Evolutionary conservation across 306 rosid genomes (phyloP), one percentile per base, ranked within the genome.

Genomic region (Cucumis hystrix): DNA sequence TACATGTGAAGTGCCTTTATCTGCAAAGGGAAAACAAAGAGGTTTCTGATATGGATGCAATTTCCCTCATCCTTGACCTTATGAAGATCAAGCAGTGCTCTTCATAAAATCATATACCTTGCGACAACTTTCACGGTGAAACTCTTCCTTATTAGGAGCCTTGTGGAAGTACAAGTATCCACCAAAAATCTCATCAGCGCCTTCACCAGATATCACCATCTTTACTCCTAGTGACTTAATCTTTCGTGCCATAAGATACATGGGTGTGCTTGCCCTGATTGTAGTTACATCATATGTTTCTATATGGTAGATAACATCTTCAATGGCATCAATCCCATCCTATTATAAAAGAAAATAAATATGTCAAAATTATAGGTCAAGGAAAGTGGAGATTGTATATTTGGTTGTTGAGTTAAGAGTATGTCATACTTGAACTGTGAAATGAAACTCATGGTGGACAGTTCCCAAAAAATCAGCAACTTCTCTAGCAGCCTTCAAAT

Each of bases 321-420:
- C 99, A 80, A 96, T 88, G 4, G 99, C 96, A 87, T 96, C 99
- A 30, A 96, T 92, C 9, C 98, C 98, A 82, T 96, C 99, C 96
- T 95, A 79, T 71, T 70, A 80, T 28, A 74, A 28, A 20, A 78
- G 23, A 67, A 51, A 4, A 37, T 65, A 45, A 60, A 25, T 2
- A 57, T 8, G 30, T 8, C 20, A 11, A 37, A 12, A 37, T 25
- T 10, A 4, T 51, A 47, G 18, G 33, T 3, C 9, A 13, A 41
- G 18, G 15, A 77, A 62, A 17, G 7, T 25, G 10, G 70, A 28
- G 13, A 13, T 11, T 23, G 18, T 11, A 28, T 30, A 30, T 65
- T 25, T 62, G 59, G 0, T 77, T 2, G 49, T 62, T 14, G 14
- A 45, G 6, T 21, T 76, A 63, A 35, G 17, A 71, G 63, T 60